Evolutionary conservation across 129 eudicot genomes (phyloP).

Genomic region (Centella asiatica): DNA sequence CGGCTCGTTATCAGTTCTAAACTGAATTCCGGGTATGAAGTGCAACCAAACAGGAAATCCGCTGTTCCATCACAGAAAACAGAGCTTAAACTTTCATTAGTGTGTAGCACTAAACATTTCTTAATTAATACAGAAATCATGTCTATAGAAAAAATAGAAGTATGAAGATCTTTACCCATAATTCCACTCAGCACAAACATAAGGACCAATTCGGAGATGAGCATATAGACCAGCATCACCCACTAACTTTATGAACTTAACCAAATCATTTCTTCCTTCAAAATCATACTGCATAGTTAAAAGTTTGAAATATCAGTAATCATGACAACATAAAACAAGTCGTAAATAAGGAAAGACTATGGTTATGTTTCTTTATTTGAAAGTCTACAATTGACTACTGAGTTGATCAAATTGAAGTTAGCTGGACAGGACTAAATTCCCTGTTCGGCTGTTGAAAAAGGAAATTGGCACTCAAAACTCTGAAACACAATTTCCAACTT

Average conservation of each 20-base stretch:
- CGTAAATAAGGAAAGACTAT: no score
- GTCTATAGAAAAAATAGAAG: neutral
- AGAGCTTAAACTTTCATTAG: neutral
- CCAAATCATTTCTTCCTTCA: slow-evolving; percentile 90
- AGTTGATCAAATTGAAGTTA: no score
- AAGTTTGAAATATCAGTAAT: neutral
- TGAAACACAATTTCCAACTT: neutral
- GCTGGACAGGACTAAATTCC: neutral
- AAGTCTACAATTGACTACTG: no score
- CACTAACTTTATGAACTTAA: slow-evolving; percentile 68
- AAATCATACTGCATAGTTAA: slow-evolving; percentile 65
- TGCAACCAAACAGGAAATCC: slow-evolving; percentile 98
- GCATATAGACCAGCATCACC: slow-evolving; percentile 79
- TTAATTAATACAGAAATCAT: neutral
- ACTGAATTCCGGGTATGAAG: slow-evolving; percentile 69
- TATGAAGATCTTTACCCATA: slow-evolving; percentile 51
- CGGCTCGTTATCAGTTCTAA: slow-evolving; percentile 91
- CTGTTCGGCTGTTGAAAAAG: neutral
- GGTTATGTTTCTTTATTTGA: no score
- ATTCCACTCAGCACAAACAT: slow-evolving; percentile 97
- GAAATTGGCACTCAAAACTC: slow-evolving; percentile 7
- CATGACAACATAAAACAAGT: neutral
- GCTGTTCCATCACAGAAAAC: slow-evolving; percentile 30
- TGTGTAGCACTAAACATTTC: neutral
- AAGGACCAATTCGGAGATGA: slow-evolving; percentile 94